Evolutionary conservation across 192 early-diverging fungal genomes (phyloP).

Genomic region (Podila epigama): DNA sequence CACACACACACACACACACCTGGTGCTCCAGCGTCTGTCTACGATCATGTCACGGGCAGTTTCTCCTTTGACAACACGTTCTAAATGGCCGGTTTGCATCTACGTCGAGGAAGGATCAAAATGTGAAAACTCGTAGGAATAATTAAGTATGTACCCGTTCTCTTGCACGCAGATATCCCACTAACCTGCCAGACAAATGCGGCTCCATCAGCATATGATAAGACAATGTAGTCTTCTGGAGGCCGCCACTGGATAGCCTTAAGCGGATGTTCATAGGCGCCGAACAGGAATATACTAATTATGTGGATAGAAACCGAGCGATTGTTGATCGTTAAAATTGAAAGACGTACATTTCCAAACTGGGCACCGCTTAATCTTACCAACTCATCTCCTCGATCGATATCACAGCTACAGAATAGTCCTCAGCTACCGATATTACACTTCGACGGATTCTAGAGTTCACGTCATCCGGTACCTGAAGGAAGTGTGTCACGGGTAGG

Average conservation of each 20-base stretch:
- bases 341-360: neutral
- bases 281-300: slow-evolving; percentile 65
- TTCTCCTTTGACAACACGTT: slow-evolving; percentile 66
- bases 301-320: slow-evolving; percentile 3
- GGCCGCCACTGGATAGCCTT: slow-evolving; percentile 70
- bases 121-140: too few species aligned
- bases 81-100: slow-evolving; percentile 80
- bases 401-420: slow-evolving; percentile 74
- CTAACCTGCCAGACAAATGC: slow-evolving; percentile 82
- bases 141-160: too few species aligned
- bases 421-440: slow-evolving; percentile 71
- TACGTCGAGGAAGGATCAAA: slow-evolving; percentile 29
- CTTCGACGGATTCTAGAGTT: slow-evolving; percentile 52
- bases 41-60: slow-evolving; percentile 62
- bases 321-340: neutral
- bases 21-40: slow-evolving; percentile 60
- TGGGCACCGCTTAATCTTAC: slow-evolving; percentile 35
- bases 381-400: slow-evolving; percentile 77
- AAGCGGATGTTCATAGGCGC: slow-evolving; percentile 65
- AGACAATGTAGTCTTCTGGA: slow-evolving; percentile 69
- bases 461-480: slow-evolving; percentile 61
- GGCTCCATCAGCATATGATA: slow-evolving; percentile 67
- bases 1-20: too few species aligned
- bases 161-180: too few species aligned
- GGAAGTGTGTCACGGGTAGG: slow-evolving; percentile 54